Percentiles rank a stretch among this genome's conserved stretches.
Conservation (phyloP, 1,139 yeast genomes). For the Candida buenavistaensis region DNA sequence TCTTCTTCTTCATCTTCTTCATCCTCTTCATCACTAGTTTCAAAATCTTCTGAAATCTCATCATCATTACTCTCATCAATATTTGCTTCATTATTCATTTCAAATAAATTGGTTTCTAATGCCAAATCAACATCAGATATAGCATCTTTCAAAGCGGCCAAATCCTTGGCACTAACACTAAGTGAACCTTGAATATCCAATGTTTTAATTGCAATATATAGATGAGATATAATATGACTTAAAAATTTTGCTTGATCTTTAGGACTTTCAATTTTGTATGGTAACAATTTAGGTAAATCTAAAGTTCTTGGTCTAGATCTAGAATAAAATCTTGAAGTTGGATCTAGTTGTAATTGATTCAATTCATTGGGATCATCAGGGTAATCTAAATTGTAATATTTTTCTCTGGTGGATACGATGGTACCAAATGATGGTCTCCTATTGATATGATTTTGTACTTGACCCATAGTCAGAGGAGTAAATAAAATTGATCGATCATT, state of each 20-base stretch:
- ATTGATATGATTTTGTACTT: conserved; percentile 15
- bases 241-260: conserved; percentile 73
- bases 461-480: conserved; percentile 27
- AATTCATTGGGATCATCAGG: conserved; percentile 51
- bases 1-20: conserved; percentile 33
- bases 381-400: conserved; percentile 57
- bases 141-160: conserved; percentile 42
- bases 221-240: conserved; percentile 73
- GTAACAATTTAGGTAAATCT: conserved; percentile 63
- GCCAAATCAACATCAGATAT: conserved; percentile 52
- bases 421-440: conserved; percentile 39
- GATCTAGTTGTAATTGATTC: conserved; percentile 42
- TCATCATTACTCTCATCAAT: conserved; percentile 37
- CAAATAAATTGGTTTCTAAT: conserved; percentile 52
- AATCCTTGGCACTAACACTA: conserved; percentile 64
- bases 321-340: conserved; percentile 56
- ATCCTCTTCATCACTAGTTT: conserved; percentile 39
- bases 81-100: conserved; percentile 30
- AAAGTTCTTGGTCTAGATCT: conserved; percentile 54
- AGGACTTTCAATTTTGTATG: conserved; percentile 72
- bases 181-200: conserved; percentile 75
- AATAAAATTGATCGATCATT: conserved; percentile 17
- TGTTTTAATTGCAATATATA: conserved; percentile 76
- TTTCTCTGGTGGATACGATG: conserved; percentile 39
- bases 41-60: conserved; percentile 42